Evolutionary conservation across 1,284 basidiomycete species (phyloP), one percentile per base, ranked within the genome.

Genomic region (Meripilus lineatus): DNA sequence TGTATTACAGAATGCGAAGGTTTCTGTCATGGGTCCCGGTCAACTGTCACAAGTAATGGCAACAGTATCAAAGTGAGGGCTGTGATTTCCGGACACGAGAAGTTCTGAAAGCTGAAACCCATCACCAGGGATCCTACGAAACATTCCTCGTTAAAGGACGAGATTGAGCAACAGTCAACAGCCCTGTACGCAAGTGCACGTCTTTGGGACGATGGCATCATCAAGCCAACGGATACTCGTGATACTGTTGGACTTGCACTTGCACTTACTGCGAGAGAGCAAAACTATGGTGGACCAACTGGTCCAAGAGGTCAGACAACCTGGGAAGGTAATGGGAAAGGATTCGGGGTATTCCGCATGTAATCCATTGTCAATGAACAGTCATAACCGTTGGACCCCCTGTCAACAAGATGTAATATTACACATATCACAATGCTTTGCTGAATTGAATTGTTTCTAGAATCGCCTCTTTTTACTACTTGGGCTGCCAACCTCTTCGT

Each of bases 1-100:
- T 17, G 15, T 15, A 17, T n/a, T 33, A 25, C 52, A 89, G 84
- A 95, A 94, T 55, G 90, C 93, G 23, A 93, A 89, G 63, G 86
- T 96, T 2, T 89, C 86, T n/a, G 93, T 97, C 35, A 97, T 97
- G 94, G 93, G 94, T 34, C 89, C 89, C 2, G 89, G 84, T 34
- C 93, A 96, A 62, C 77, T 97, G 18, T 89, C 88, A 8, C 83
- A 88, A 58, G 93, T 97, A 41, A 97, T 97, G 93, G 72, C 85
- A 22, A 81, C 81, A 1, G 92, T 97, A 13, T 92, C 89, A 23
- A 86, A 79, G 87, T 89, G 58, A 21, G 74, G 61, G 26, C 37
- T 28, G 38, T 10, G 36, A 21, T 13, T 15, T 45, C 24, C 26
- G 2, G 14, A 15, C 22, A n/a, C 36, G 11, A 37, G 28, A 39